Evolutionary conservation across 192 early-diverging fungal species (phyloP), one percentile per base, ranked within the genome.

Genomic region (Funneliformis mosseae): DNA sequence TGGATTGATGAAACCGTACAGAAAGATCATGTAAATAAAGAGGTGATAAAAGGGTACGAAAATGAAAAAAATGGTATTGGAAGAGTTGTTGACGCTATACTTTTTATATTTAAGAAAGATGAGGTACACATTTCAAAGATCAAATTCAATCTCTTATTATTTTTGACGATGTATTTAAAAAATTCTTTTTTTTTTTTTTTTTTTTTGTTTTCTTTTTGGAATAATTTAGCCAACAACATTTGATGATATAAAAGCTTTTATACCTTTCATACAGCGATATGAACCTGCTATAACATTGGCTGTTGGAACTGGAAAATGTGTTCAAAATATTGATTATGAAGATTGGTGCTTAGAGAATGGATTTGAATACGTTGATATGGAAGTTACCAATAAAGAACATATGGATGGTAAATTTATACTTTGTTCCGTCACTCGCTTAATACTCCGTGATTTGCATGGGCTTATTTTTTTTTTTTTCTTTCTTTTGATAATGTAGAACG

Each of bases 331-430:
- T 25, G 68, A 81, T 28, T 83, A 81, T 79, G 88, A 89, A 48
- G 87, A 90, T 62, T 93, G 88, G 88, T 94, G 92, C 67, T 76
- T 91, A 11, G 85, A 81, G 8, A 83, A 93, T 69, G 89, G 88
- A 41, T 88, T 94, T 76, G 93, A 93, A 77, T 91, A 85, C 74
- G 83, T 94, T 23, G 90, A 92, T 81, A 82, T 91, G 18, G 82
- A 91, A 43, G 82, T 66, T 7, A 80, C 83, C 12, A 70, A 63
- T 69, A 45, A 69, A 12, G 79, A 80, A 46, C 75, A 64, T 14
- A 21, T 12, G 7, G 74, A 60, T 33, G 45, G 33, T 14, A 27
- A 10, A 42, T 38, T 55, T 38, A 33, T 63, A 33, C 23, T 69
- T n/a, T 33, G 69, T 70, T 8, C 23, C n/a, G 4, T 41, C n/a